Evolutionary conservation across 2,329 filamentous ascomycete species (phyloP).

Genomic region (Aspergillus cejpii): DNA sequence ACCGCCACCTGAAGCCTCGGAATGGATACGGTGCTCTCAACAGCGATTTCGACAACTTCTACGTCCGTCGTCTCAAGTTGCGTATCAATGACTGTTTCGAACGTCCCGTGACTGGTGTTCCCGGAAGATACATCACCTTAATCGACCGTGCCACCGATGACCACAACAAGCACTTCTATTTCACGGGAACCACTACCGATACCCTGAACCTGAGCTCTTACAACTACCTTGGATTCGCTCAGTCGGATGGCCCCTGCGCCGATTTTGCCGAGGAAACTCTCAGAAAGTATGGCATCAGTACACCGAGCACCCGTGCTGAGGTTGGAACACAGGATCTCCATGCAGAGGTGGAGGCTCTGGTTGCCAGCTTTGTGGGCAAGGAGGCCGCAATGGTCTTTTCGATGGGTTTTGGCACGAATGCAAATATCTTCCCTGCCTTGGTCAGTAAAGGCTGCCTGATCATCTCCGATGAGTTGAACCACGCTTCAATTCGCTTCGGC

Average conservation of each 20-base stretch:
- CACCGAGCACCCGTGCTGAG: constrained; percentile 75
- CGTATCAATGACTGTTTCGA: constrained; percentile 96
- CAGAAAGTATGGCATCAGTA: constrained; percentile 75
- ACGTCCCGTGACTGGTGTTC: constrained; percentile 84
- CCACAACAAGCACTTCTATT: constrained; percentile 82
- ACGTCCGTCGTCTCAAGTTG: constrained; percentile 84
- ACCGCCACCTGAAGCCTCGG: constrained; percentile 70
- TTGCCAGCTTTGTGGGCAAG: constrained; percentile 91
- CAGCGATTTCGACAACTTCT: constrained; percentile 98
- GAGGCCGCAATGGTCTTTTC: constrained; percentile 94
- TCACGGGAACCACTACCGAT: constrained; percentile 84
- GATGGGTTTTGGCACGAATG: constrained; percentile 97
- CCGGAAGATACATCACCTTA: constrained; percentile 86
- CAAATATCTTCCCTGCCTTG: constrained; percentile 83
- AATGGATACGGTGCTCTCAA: constrained; percentile 94
- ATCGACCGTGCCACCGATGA: constrained; percentile 86
- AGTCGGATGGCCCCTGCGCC: constrained; percentile 93
- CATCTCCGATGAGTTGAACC: constrained; percentile 95
- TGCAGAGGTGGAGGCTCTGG: constrained; percentile 78
- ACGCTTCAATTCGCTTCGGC: constrained; percentile 93
- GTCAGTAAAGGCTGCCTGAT: constrained; percentile 89
- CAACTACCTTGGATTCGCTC: constrained; percentile 97
- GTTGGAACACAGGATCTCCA: constrained; percentile 81
- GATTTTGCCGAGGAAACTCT: constrained; percentile 83
- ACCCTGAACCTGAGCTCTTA: constrained; percentile 99